Percentiles rank a stretch among this genome's conserved stretches.
Conservation (phyloP, 306 rosid genomes). For the Oxytropis ochrocephala region DNA sequence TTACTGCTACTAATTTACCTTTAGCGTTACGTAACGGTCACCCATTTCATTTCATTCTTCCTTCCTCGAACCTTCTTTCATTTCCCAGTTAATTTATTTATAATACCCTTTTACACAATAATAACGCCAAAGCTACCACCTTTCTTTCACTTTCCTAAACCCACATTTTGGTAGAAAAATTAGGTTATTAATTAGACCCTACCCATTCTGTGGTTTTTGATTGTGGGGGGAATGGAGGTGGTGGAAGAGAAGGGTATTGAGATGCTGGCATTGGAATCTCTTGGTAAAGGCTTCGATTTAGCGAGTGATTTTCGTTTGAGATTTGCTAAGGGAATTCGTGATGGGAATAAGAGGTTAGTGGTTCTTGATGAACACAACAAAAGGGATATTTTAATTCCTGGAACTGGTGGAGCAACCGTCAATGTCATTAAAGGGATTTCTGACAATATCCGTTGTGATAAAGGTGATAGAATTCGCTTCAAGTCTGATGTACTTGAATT, state of each 20-base stretch:
- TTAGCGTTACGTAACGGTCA: slow-evolving; percentile 11
- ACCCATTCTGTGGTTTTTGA: background rate
- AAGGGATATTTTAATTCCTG: slow-evolving; percentile 77
- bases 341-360: slow-evolving; percentile 49
- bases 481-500: slow-evolving; percentile 87
- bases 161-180: background rate
- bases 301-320: slow-evolving; percentile 77
- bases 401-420: slow-evolving; percentile 38
- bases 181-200: too few species aligned
- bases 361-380: slow-evolving; percentile 54
- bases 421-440: slow-evolving; percentile 59
- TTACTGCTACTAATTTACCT: too few species aligned
- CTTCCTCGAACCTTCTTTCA: slow-evolving; percentile 22
- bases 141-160: slow-evolving; percentile 13
- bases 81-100: background rate
- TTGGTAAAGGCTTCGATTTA: slow-evolving; percentile 88
- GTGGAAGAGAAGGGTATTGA: slow-evolving; percentile 34
- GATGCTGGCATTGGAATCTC: slow-evolving; percentile 60
- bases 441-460: slow-evolving; percentile 76
- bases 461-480: slow-evolving; percentile 92
- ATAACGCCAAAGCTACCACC: background rate
- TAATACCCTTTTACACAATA: slow-evolving; percentile 18
- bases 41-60: slow-evolving; percentile 23
- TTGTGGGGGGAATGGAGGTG: slow-evolving; percentile 17
- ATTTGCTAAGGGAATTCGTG: slow-evolving; percentile 60